These are phyloP conservation scores for Fusarium armeniacum DNA, from an alignment of 2,329 filamentous ascomycete genomes.

Conservation along the genomic window DNA sequence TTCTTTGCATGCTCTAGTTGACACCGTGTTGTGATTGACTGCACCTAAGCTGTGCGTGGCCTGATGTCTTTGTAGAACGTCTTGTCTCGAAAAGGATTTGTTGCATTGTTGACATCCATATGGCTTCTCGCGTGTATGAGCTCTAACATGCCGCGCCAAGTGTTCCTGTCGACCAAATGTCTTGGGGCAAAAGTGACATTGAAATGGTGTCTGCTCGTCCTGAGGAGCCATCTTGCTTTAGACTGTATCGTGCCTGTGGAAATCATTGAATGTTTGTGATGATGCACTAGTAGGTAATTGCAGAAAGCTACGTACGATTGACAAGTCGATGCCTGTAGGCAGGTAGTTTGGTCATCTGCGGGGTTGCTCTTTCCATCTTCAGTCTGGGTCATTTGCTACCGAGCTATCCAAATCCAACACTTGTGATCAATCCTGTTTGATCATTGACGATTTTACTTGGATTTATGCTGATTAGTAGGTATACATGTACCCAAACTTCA, in stretches of 20 bases:
- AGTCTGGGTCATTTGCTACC: neutral
- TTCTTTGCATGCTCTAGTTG: slow-evolving; percentile 31
- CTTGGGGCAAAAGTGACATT: slow-evolving; percentile 12
- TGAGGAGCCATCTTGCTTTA: slow-evolving; percentile 9
- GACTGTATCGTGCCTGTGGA: neutral
- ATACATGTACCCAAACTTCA: neutral
- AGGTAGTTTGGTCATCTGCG: slow-evolving; percentile 6
- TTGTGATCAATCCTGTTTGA: neutral
- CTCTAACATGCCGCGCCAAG: slow-evolving; percentile 33
- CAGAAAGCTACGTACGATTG: neutral
- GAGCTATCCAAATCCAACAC: neutral
- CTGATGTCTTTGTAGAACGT: slow-evolving; percentile 34
- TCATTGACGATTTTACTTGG: neutral
- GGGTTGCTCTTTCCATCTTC: slow-evolving; percentile 6
- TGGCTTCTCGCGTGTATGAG: slow-evolving; percentile 39
- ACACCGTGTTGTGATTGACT: neutral
- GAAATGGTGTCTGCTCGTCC: slow-evolving; percentile 3
- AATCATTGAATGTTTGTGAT: neutral
- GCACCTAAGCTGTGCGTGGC: slow-evolving; percentile 15
- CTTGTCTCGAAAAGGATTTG: slow-evolving; percentile 37
- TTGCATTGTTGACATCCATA: slow-evolving; percentile 27
- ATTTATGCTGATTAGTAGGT: neutral
- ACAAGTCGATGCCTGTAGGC: neutral
- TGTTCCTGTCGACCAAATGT: slow-evolving; percentile 35
- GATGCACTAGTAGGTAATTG: neutral